Conservation (phyloP, 2,329 filamentous ascomycete genomes). For the Aspergillus sp. region DNA sequence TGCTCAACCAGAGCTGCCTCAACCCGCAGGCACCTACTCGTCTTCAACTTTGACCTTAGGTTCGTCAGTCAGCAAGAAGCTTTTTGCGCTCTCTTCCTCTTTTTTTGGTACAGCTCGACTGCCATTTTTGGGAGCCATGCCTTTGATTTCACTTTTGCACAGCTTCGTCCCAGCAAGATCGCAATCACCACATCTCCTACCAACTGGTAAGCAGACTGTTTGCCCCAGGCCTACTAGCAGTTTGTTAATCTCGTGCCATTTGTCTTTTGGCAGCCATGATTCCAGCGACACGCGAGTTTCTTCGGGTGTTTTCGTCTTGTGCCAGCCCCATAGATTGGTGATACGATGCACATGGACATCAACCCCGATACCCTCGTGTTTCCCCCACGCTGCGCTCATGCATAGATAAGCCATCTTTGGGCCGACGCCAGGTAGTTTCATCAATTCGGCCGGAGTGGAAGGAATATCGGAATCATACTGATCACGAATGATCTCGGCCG, state of each 20-base stretch:
- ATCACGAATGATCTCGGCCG: slow-evolving; percentile 71
- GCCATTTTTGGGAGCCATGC: slow-evolving; percentile 54
- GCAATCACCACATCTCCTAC: slow-evolving; percentile 80
- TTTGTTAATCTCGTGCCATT: slow-evolving; percentile 91
- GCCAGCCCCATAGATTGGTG: slow-evolving; percentile 92
- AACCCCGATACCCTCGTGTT: slow-evolving; percentile 78
- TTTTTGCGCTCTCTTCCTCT: neutral
- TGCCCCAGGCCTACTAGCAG: slow-evolving; percentile 86
- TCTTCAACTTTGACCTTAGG: slow-evolving; percentile 29
- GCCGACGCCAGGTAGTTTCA: slow-evolving; percentile 79
- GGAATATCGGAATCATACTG: slow-evolving; percentile 75
- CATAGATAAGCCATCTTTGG: slow-evolving; percentile 95
- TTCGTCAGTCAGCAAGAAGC: neutral
- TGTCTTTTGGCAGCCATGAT: slow-evolving; percentile 77
- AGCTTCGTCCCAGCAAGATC: slow-evolving; percentile 73
- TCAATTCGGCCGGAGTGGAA: slow-evolving; percentile 71
- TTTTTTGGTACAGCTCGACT: slow-evolving; percentile 1
- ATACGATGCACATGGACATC: slow-evolving; percentile 95
- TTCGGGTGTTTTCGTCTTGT: slow-evolving; percentile 77
- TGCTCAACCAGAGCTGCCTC: neutral
- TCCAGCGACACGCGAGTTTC: slow-evolving; percentile 75
- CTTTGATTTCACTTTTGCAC: slow-evolving; percentile 70
- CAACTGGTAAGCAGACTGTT: slow-evolving; percentile 78
- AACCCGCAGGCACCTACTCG: slow-evolving; percentile 16
- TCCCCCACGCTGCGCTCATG: slow-evolving; percentile 72